These are phyloP conservation scores for Warburgia ugandensis DNA, from an alignment of 164 flowering plant species.

Conservation along the genomic window DNA sequence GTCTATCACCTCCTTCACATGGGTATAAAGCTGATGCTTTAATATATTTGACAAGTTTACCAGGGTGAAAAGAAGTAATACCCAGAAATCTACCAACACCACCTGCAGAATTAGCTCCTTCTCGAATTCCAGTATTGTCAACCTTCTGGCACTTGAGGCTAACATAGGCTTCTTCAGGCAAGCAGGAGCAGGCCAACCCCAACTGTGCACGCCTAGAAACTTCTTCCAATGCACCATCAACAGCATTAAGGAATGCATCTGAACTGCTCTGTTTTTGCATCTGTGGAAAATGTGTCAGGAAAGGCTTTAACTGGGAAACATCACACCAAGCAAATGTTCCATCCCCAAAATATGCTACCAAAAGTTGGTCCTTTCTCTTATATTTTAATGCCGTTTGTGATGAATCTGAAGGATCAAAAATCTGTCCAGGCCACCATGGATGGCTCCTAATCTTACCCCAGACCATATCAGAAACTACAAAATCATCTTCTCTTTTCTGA, in stretches of 20 bases:
- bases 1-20: conserved; percentile 24
- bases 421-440: conserved; percentile 99
- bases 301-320: conserved; percentile 49
- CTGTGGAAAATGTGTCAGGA: conserved; percentile 35
- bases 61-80: conserved; percentile 50
- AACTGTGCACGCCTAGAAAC: conserved; percentile 58
- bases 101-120: conserved; percentile 34
- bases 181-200: conserved; percentile 66
- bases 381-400: conserved; percentile 51
- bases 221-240: conserved; percentile 71
- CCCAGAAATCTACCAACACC: conserved; percentile 35
- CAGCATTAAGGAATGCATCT: conserved; percentile 47
- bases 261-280: conserved; percentile 54
- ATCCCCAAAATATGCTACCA: conserved; percentile 84
- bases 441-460: conserved; percentile 92
- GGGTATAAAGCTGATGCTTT: conserved; percentile 39
- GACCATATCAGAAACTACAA: conserved; percentile 47
- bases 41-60: conserved; percentile 34
- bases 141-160: conserved; percentile 39
- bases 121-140: conserved; percentile 50
- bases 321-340: conserved; percentile 84
- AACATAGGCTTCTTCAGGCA: conserved; percentile 28
- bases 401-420: conserved; percentile 51
- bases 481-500: conserved; percentile 25
- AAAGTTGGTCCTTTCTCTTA: conserved; percentile 31